Conservation (phyloP, 129 eudicot genomes). For the Gnaphalium uliginosum region DNA sequence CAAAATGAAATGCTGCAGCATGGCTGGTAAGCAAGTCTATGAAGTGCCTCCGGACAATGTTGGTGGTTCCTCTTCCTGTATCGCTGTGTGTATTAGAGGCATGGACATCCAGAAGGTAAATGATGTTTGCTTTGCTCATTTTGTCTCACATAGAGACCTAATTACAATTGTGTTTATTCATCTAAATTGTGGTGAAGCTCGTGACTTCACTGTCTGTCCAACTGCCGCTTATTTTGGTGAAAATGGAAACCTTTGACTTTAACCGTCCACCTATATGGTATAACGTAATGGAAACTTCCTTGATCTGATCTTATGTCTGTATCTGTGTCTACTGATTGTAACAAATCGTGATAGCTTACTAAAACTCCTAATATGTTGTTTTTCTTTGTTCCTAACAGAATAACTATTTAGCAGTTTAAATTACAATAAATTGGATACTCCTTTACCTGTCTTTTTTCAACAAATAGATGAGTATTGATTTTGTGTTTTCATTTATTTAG, state of each 20-base stretch:
- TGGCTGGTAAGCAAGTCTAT: slow-evolving; percentile 93
- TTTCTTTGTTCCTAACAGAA: not conserved
- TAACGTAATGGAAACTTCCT: not conserved
- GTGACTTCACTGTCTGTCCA: not conserved
- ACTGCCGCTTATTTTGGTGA: not conserved
- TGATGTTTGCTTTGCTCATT: slow-evolving; percentile 16
- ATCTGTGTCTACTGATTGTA: not conserved
- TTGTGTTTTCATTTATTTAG: not conserved
- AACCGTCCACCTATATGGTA: not conserved
- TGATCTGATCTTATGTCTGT: not conserved
- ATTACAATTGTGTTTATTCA: not conserved
- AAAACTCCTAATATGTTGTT: not conserved
- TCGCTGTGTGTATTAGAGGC: slow-evolving; percentile 81
- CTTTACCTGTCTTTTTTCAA: not conserved
- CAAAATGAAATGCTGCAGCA: slow-evolving; percentile 34
- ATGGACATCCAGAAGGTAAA: slow-evolving; percentile 82
- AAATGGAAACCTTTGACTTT: not conserved
- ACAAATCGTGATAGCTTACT: not conserved
- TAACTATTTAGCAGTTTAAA: not conserved
- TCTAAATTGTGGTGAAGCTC: not conserved
- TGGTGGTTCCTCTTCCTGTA: slow-evolving; percentile 83
- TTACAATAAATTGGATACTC: not conserved
- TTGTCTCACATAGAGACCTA: not conserved
- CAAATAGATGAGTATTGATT: no score
- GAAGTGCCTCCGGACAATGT: slow-evolving; percentile 85